phyloP scores from a whole-genome alignment of 768 basidiomycete genomes.

The Kwoniella botswanensis region DNA sequence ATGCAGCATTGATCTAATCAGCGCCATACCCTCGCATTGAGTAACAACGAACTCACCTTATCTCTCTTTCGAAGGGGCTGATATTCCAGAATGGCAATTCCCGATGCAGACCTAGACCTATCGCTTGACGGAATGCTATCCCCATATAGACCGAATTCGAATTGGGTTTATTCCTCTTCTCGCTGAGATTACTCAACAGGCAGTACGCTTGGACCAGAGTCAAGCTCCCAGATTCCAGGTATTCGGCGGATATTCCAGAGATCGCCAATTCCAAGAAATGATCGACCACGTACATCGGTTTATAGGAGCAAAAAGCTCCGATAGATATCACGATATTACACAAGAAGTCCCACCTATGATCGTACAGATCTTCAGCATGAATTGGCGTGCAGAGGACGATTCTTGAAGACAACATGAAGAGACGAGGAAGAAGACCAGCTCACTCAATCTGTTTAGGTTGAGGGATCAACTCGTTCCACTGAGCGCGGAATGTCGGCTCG shows the following conservation, averaged over 20 bases:
- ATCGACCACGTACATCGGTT: slow-evolving; percentile 18
- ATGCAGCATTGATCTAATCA: background rate
- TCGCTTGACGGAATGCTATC: slow-evolving; percentile 26
- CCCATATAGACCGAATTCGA: slow-evolving; percentile 27
- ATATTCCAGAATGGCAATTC: slow-evolving; percentile 34
- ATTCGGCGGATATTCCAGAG: slow-evolving; percentile 13
- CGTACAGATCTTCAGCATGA: background rate
- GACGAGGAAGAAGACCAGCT: background rate
- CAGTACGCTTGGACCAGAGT: slow-evolving; percentile 23
- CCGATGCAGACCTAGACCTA: slow-evolving; percentile 31
- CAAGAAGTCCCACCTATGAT: slow-evolving; percentile 21
- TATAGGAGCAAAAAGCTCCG: slow-evolving; percentile 27
- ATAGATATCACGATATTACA: slow-evolving; percentile 20
- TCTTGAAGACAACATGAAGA: too few relatives aligned
- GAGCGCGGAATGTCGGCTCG: slow-evolving; percentile 31
- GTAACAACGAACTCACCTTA: slow-evolving; percentile 14
- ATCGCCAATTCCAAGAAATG: slow-evolving; percentile 22
- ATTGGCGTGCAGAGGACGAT: too few relatives aligned
- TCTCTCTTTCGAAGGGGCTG: slow-evolving; percentile 29
- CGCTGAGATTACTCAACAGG: slow-evolving; percentile 23
- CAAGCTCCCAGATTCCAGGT: slow-evolving; percentile 20
- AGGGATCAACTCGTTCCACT: slow-evolving; percentile 26
- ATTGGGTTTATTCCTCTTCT: slow-evolving; percentile 26
- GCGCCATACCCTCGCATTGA: too few relatives aligned
- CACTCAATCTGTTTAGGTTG: slow-evolving; percentile 17